Evolutionary conservation across 1,139 yeast species (phyloP), one percentile per base, ranked within the genome.

Genomic region (Debaryomycetaceae sp.): DNA sequence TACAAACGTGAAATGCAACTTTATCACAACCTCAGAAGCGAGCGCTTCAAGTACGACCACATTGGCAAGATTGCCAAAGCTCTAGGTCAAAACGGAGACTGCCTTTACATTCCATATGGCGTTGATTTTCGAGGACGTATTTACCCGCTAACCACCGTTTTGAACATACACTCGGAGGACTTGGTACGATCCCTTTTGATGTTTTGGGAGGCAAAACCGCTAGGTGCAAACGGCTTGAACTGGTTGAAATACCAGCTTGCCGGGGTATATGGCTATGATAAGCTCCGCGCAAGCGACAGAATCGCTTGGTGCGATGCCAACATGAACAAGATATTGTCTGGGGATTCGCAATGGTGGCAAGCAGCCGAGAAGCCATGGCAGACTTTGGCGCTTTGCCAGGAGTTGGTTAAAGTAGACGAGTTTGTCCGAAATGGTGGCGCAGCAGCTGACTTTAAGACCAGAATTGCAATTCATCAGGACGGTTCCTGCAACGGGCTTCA

Each of bases 401-500:
- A 67, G 37, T 32, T 67, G 3, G 25, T 31, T 1, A 35, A 39
- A 4, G 50, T 64, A 1, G 38, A 50, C 27, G 29, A 44, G 6
- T 53, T 32, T 32, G 19, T 29, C 4, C 23, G 18, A 7, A 41
- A 44, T 2, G 50, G 52, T 3, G 47, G 45, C 2, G 30, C 38
- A 1, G 33, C 56, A 3, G 45, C 48, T 17, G 40, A 52, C 1
- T 67, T 47, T 35, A 32, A 34, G n/a, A 50, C 61, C 24, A 46
- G 70, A 18, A 48, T 65, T 10, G 68, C 72, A 1, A 51, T 67
- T 4, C 70, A 65, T 34, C 67, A 60, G 38, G 74, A 67, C 41
- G 74, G 74, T 1, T 61, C 72, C 1, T 67, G 74, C 37, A 67
- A 67, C 42, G 74, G 74, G 3, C 50, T 67, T 16, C 74, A 67